Evolutionary conservation across 148 eudicot genomes (phyloP).

Genomic region (Pouteria glomerata): DNA sequence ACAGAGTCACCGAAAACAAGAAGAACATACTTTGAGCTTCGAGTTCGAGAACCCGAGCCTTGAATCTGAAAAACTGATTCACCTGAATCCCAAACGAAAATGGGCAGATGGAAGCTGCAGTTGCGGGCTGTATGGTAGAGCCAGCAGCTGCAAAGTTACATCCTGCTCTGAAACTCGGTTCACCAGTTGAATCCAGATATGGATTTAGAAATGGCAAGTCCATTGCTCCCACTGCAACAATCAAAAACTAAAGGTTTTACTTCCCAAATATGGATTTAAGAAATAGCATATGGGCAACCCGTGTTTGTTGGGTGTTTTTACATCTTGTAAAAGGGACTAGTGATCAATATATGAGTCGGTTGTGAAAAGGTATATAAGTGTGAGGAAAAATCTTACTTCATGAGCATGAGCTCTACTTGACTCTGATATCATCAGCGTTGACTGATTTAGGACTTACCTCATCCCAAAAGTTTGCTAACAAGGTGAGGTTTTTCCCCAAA

Average conservation of each 20-base stretch:
- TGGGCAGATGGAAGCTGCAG: slow-evolving; percentile 59
- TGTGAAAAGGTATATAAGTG: too few species aligned
- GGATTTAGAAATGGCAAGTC: slow-evolving; percentile 78
- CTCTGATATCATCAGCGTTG: too few species aligned
- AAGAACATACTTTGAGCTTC: slow-evolving; percentile 35
- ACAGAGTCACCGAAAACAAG: neutral
- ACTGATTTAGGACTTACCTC: too few species aligned
- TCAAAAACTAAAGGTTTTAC: neutral
- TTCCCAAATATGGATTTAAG: too few species aligned
- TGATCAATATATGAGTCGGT: too few species aligned
- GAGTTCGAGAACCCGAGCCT: slow-evolving; percentile 47
- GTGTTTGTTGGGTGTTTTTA: too few species aligned
- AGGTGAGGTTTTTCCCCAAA: too few species aligned
- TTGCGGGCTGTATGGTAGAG: slow-evolving; percentile 69
- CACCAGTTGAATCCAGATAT: slow-evolving; percentile 69
- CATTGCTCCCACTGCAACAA: slow-evolving; percentile 81
- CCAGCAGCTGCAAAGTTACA: slow-evolving; percentile 89
- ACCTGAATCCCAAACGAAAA: slow-evolving; percentile 73
- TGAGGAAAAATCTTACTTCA: too few species aligned
- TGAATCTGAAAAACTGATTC: slow-evolving; percentile 67
- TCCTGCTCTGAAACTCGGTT: slow-evolving; percentile 64
- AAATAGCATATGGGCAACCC: neutral
- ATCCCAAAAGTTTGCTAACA: too few species aligned
- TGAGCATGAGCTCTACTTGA: too few species aligned
- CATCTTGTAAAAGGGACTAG: too few species aligned